Evolutionary conservation across 2,329 filamentous ascomycete species (phyloP).

Genomic region (Venturia aucupariae): DNA sequence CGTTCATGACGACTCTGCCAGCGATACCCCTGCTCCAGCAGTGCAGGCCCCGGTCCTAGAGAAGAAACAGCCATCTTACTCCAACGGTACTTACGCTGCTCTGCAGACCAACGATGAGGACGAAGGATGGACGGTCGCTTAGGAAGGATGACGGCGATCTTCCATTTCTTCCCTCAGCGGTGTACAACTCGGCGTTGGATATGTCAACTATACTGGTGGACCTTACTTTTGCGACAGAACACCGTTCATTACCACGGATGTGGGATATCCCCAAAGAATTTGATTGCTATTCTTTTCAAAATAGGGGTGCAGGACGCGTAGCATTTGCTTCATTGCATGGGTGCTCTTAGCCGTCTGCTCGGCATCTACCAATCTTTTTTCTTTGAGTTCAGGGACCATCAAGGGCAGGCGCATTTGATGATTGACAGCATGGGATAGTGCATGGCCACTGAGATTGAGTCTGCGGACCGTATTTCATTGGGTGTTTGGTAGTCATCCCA

Average conservation of each 20-base stretch:
- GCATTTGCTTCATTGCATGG: background rate
- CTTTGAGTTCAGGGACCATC: background rate
- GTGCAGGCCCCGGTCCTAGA: background rate
- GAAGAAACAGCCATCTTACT: background rate
- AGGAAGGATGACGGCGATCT: background rate
- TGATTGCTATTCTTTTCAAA: background rate
- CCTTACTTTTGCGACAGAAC: background rate
- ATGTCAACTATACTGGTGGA: conserved; percentile 7
- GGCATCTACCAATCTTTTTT: background rate
- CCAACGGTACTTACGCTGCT: conserved; percentile 4
- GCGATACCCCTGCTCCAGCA: conserved; percentile 1
- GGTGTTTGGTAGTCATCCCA: background rate
- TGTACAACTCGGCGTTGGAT: conserved; percentile 4
- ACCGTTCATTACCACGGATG: background rate
- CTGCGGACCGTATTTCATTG: background rate
- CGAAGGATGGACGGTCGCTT: conserved; percentile 9
- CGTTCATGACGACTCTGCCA: background rate
- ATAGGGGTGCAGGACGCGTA: background rate
- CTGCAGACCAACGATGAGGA: background rate
- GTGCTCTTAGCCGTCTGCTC: background rate
- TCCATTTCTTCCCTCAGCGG: background rate
- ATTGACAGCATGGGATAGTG: background rate
- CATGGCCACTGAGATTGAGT: background rate
- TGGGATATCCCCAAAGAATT: background rate
- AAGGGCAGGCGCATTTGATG: background rate